Evolutionary conservation across 176 grass and related monocot species (phyloP).

Genomic region (Hordeum vulgare): MorexV3_pseudomolecules_assembly NC_058523.1:523134715-523135214

Average conservation of each 20-base stretch:
- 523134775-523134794: no score
- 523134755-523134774: no score
- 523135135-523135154: not conserved
- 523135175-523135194: no score
- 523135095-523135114: not conserved
- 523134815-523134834: slow-evolving; percentile 9
- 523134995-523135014: not conserved
- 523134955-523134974: slow-evolving; percentile 18
- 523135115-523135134: not conserved
- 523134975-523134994: not conserved
- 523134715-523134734: no score
- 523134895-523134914: not conserved
- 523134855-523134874: not conserved
- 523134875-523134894: not conserved
- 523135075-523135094: not conserved
- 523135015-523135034: not conserved
- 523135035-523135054: no score
- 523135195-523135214: not conserved
- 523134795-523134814: no score
- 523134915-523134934: slow-evolving; percentile 11
- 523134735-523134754: no score
- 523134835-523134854: not conserved
- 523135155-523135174: not conserved
- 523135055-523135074: not conserved
- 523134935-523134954: not conserved